Evolutionary conservation across 768 basidiomycete species (phyloP).

Genomic region (Lentinula sp.): DNA sequence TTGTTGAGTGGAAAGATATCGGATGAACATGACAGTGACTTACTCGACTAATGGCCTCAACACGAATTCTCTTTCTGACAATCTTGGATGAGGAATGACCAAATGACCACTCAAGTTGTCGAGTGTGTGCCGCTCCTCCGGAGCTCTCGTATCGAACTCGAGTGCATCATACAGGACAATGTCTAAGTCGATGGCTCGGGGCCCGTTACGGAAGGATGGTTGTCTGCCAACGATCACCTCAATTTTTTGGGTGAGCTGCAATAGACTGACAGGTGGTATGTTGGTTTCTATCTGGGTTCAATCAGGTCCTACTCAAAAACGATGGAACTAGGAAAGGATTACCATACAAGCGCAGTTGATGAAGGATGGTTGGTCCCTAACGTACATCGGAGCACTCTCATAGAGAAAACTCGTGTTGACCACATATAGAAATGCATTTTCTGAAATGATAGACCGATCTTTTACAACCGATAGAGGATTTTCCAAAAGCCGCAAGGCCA

Average conservation of each 20-base stretch:
- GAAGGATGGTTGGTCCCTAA: constrained; percentile 83
- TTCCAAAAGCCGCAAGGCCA: constrained; percentile 70
- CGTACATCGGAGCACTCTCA: constrained; percentile 94
- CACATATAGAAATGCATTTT: constrained; percentile 30
- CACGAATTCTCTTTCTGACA: constrained; percentile 89
- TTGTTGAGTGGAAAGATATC: neutral
- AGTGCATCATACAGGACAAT: constrained; percentile 67
- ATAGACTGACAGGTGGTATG: constrained; percentile 49
- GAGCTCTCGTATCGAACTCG: constrained; percentile 51
- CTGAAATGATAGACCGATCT: neutral
- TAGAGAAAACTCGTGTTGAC: constrained; percentile 86
- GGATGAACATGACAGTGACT: constrained; percentile 16
- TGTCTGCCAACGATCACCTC: constrained; percentile 74
- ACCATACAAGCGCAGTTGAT: constrained; percentile 91
- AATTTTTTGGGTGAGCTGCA: constrained; percentile 63
- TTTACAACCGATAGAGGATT: constrained; percentile 25
- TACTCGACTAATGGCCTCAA: constrained; percentile 85
- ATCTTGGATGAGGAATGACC: constrained; percentile 76
- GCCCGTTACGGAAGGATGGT: constrained; percentile 77
- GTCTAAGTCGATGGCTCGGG: constrained; percentile 87
- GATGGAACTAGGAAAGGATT: constrained; percentile 19
- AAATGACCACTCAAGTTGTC: constrained; percentile 64
- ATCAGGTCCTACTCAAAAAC: neutral
- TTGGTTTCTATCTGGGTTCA: constrained; percentile 65
- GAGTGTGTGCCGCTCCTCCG: constrained; percentile 27